Evolutionary conservation across 2,329 filamentous ascomycete species (phyloP), one percentile per base, ranked within the genome.

Genomic region (Magnaporthiopsis rhizophila): DNA sequence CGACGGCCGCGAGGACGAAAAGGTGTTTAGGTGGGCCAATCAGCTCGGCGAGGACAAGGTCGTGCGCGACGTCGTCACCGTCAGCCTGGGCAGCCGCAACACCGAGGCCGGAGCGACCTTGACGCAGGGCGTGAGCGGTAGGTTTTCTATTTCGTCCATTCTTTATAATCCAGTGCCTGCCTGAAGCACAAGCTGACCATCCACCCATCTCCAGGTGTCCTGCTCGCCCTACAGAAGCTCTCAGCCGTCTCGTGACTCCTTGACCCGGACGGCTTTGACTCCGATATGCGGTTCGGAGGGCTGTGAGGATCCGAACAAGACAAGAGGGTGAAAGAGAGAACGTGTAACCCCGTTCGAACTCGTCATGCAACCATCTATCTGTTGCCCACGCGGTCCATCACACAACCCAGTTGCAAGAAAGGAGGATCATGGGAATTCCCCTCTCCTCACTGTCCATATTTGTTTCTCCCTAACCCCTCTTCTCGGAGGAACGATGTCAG

Each of bases 21-120:
- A 91, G 69, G 89, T 97, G 26, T 98, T 97, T 79, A 88, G 88
- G 67, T 98, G 95, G 94, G 95, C 94, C 24, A 97, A 97, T 76
- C 82, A 86, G 61, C 78, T 97, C 13, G 81, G 82, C 28, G 81
- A 83, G 3, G 77, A 83, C 11, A 82, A 83, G 24, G 77, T 78
- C 2, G 82, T 92, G 58, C 77, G 86, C 62, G 82, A 91, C 64
- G 90, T 95, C 4, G 87, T 89, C 67, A 97, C 93, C 2, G 92
- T 97, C 28, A 96, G 91, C 68, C 80, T 98, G 50, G 92, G 93
- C 62, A 90, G 84, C 72, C 85, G 92, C 67, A 97, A 93, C 76
- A 97, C 94, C 0, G 90, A 96, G 74, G 94, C 94, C 9, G 87
- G 86, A 61, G 87, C 89, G 1, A 97, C 94, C 0, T 75, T 97